Evolutionary conservation across 345 rosid species (phyloP).

Genomic region (Sonneratia alba): DNA sequence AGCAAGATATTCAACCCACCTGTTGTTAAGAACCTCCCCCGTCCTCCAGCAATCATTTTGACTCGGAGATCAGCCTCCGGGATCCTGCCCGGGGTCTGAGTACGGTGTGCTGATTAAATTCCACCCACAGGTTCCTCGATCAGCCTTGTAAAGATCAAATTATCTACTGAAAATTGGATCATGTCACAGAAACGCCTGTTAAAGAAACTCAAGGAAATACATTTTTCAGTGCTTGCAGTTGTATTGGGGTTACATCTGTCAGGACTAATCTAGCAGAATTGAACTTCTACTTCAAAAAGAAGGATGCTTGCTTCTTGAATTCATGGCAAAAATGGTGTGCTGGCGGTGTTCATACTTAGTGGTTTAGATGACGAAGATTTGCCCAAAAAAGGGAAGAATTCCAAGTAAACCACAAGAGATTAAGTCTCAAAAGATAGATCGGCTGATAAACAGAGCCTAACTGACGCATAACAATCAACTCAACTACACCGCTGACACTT

Average conservation of each 20-base stretch:
- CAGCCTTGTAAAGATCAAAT: no score
- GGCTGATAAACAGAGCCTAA: background rate
- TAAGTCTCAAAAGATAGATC: background rate
- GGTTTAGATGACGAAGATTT: background rate
- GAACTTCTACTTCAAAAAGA: slow-evolving; percentile 85
- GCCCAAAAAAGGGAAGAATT: no score
- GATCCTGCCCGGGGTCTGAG: no score
- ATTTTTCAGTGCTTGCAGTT: slow-evolving; percentile 31
- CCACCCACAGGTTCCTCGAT: no score
- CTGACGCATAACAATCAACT: background rate
- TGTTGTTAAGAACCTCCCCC: background rate
- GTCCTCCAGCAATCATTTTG: background rate
- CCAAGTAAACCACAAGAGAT: background rate
- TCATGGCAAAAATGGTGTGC: slow-evolving; percentile 50
- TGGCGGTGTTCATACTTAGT: slow-evolving; percentile 19
- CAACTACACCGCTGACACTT: background rate
- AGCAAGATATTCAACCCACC: background rate
- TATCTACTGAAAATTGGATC: no score
- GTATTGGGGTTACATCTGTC: slow-evolving; percentile 75
- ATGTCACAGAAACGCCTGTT: no score
- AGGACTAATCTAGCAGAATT: slow-evolving; percentile 82
- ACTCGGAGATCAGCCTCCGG: no score
- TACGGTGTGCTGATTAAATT: no score
- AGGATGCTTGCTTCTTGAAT: slow-evolving; percentile 83
- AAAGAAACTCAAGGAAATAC: background rate